phyloP scores from a whole-genome alignment of 2,329 filamentous ascomycete species.

The Phaeosphaeriaceae sp. region DNA sequence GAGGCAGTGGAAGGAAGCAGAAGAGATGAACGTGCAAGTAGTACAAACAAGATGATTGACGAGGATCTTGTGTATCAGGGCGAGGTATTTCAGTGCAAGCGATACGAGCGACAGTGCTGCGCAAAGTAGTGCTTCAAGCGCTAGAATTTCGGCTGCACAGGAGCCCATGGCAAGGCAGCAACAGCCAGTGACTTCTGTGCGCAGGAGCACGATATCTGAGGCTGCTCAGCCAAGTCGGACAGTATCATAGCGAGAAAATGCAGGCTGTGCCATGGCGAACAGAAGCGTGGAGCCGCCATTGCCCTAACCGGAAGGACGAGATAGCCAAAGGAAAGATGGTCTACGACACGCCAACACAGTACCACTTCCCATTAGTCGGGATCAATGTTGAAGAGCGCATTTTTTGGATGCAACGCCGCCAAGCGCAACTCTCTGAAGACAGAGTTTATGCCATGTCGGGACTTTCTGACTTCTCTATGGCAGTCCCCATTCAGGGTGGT shows the following conservation, averaged over 20 bases:
- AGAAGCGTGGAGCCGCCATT: constrained; percentile 21
- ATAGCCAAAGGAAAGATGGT: constrained; percentile 18
- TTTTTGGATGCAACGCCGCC: too few relatives aligned
- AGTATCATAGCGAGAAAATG: constrained; percentile 18
- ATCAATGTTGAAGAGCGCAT: too few relatives aligned
- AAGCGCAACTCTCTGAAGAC: too few relatives aligned
- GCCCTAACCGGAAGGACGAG: constrained; percentile 21
- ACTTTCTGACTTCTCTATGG: too few relatives aligned
- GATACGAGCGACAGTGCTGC: constrained; percentile 21
- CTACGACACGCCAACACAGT: constrained; percentile 15
- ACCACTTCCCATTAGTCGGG: too few relatives aligned
- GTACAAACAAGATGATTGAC: constrained; percentile 28
- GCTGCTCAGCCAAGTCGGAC: constrained; percentile 15
- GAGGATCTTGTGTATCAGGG: constrained; percentile 22
- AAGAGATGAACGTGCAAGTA: too few relatives aligned
- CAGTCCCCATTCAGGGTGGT: neutral
- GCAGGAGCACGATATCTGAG: constrained; percentile 13
- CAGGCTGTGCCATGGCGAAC: constrained; percentile 15
- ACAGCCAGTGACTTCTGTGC: constrained; percentile 21
- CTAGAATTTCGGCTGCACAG: constrained; percentile 26
- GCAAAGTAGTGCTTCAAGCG: constrained; percentile 25
- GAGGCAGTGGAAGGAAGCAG: too few relatives aligned
- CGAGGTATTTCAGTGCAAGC: constrained; percentile 18
- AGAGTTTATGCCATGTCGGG: too few relatives aligned
- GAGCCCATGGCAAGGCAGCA: constrained; percentile 28